These are phyloP conservation scores for Diaporthe nobilis DNA, from an alignment of 2,329 filamentous ascomycete genomes.

Conservation along the genomic window DNA sequence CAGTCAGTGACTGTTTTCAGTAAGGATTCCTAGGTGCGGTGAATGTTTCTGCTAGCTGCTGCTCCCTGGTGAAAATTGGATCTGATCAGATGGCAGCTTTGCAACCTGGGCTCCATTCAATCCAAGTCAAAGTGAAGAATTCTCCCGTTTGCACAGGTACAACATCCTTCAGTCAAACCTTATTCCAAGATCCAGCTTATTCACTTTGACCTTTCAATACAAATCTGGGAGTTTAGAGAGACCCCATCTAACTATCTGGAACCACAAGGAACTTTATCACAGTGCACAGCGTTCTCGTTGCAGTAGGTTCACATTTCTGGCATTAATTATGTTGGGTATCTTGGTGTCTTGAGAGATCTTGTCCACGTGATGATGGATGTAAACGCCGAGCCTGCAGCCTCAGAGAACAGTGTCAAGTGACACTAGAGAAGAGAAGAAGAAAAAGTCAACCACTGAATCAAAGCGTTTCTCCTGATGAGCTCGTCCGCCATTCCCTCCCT, in stretches of 20 bases:
- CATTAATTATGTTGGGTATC: conserved; percentile 9
- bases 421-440: not conserved
- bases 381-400: not conserved
- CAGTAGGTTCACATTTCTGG: not conserved
- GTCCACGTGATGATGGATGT: not conserved
- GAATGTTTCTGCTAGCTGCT: not conserved
- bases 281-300: not conserved
- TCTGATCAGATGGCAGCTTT: not conserved
- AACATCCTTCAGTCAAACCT: not conserved
- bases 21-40: too few species aligned
- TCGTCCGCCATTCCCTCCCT: conserved; percentile 44
- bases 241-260: not conserved
- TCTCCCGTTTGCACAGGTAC: not conserved
- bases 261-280: not conserved
- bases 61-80: too few species aligned
- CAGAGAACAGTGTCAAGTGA: not conserved
- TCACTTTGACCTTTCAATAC: not conserved
- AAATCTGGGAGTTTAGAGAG: not conserved
- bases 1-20: not conserved
- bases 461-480: not conserved
- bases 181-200: not conserved
- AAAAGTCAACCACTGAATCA: not conserved
- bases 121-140: too few species aligned
- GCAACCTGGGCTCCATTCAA: not conserved
- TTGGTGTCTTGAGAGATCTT: not conserved